Conservation (phyloP, 1,284 basidiomycete genomes). For the Ustilago tritici region DNA sequence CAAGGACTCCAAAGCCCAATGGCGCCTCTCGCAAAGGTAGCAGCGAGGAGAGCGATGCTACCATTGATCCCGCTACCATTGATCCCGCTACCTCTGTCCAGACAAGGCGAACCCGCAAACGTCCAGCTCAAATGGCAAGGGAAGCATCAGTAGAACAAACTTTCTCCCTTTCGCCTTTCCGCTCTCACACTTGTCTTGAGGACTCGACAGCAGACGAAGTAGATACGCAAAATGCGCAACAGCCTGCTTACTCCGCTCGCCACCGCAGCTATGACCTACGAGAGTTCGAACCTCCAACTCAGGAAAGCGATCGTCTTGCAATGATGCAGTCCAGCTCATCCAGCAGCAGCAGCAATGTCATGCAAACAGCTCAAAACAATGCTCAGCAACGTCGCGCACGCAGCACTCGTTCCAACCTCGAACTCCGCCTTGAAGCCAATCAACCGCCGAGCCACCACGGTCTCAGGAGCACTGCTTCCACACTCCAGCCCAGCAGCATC, state of each 20-base stretch:
- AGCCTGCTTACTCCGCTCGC: slow-evolving; percentile 1
- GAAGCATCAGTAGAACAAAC: slow-evolving; percentile 21
- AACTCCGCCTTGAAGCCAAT: slow-evolving; percentile 1
- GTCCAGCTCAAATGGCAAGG: slow-evolving; percentile 24
- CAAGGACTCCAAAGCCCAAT: slow-evolving; percentile 13
- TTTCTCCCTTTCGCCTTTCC: slow-evolving; percentile 3
- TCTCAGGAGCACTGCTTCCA: slow-evolving; percentile 7
- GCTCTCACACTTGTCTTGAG: slow-evolving; percentile 2
- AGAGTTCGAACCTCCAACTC: slow-evolving; percentile 19
- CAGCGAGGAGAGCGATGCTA: slow-evolving; percentile 33
- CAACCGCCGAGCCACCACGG: not conserved
- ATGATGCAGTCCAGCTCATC: slow-evolving; percentile 16
- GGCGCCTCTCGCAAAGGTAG: slow-evolving; percentile 23
- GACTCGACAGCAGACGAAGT: not conserved
- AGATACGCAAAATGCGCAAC: slow-evolving; percentile 4
- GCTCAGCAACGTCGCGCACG: slow-evolving; percentile 15
- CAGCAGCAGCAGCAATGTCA: not conserved
- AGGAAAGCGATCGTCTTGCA: slow-evolving; percentile 25
- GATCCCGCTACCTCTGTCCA: slow-evolving; percentile 17
- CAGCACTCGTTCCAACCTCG: slow-evolving; percentile 16
- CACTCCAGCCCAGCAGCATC: not conserved
- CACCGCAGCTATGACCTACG: slow-evolving; percentile 16
- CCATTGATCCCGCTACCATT: slow-evolving; percentile 11
- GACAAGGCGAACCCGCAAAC: slow-evolving; percentile 32
- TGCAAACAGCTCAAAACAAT: not conserved